These are phyloP conservation scores for Rhodomyrtus tomentosa DNA, from an alignment of 345 rosid genomes.

Conservation along the genomic window DNA sequence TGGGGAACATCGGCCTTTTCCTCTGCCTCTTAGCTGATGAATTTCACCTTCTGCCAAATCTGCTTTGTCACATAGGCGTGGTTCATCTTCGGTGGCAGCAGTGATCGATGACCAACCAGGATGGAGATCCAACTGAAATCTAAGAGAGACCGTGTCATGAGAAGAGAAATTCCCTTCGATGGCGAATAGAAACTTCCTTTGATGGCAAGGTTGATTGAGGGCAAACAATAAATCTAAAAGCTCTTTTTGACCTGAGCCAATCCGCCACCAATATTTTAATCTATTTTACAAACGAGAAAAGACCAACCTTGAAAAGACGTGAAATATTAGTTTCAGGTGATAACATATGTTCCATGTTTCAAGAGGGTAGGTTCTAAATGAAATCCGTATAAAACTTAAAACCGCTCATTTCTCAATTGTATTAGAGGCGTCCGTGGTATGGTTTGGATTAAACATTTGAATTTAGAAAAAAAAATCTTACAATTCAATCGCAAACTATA, in stretches of 20 bases:
- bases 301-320: accelerated
- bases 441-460: neutral
- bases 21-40: conserved; percentile 92
- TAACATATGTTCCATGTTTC: no score
- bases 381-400: no score
- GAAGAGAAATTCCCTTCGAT: neutral
- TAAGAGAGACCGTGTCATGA: neutral
- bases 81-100: conserved; percentile 47
- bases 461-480: neutral
- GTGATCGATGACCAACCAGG: neutral
- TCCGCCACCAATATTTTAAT: neutral
- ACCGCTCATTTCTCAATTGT: neutral
- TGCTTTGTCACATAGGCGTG: conserved; percentile 81
- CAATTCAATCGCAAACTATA: no score
- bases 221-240: neutral
- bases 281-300: no score
- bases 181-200: neutral
- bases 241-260: no score
- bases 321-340: no score
- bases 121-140: neutral
- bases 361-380: no score
- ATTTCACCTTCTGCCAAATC: conserved; percentile 95
- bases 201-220: neutral
- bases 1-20: conserved; percentile 88
- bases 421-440: neutral